Evolutionary conservation across 305 asterid species (phyloP).

Genomic region (Plantago coronopus): DNA sequence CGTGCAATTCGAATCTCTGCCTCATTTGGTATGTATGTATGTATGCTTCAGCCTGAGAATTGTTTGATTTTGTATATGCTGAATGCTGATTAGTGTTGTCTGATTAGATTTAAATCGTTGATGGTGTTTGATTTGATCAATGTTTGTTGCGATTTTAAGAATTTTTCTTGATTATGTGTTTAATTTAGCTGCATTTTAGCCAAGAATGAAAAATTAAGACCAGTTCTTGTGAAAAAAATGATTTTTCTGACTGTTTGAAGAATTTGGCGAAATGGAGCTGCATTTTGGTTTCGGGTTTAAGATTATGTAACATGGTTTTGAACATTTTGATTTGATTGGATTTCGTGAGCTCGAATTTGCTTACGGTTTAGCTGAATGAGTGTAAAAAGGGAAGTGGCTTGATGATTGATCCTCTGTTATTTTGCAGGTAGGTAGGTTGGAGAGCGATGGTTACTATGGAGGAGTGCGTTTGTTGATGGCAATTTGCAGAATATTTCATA

Average conservation of each 20-base stretch:
- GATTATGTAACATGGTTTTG: too few species aligned
- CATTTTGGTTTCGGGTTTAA: too few species aligned
- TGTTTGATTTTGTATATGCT: too few species aligned
- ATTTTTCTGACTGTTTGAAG: too few species aligned
- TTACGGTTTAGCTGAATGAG: background rate
- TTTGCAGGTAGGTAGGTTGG: constrained; percentile 57
- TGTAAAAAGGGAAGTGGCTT: background rate
- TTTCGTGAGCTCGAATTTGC: background rate
- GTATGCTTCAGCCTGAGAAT: background rate
- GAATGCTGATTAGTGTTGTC: background rate
- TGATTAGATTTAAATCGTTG: background rate
- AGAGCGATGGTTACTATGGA: constrained; percentile 78
- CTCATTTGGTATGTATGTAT: constrained; percentile 40
- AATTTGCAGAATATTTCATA: constrained; percentile 57
- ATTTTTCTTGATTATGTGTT: background rate
- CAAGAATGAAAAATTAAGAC: too few species aligned
- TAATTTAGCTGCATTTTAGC: background rate
- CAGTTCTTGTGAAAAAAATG: too few species aligned
- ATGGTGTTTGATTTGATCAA: too few species aligned
- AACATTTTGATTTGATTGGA: background rate
- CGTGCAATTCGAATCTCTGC: constrained; percentile 62
- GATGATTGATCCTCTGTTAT: constrained; percentile 4
- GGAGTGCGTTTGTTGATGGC: constrained; percentile 87
- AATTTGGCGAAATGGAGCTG: too few species aligned
- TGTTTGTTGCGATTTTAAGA: background rate